Evolutionary conservation across 1,139 yeast species (phyloP).

Genomic region (Wickerhamomyces sp.): DNA sequence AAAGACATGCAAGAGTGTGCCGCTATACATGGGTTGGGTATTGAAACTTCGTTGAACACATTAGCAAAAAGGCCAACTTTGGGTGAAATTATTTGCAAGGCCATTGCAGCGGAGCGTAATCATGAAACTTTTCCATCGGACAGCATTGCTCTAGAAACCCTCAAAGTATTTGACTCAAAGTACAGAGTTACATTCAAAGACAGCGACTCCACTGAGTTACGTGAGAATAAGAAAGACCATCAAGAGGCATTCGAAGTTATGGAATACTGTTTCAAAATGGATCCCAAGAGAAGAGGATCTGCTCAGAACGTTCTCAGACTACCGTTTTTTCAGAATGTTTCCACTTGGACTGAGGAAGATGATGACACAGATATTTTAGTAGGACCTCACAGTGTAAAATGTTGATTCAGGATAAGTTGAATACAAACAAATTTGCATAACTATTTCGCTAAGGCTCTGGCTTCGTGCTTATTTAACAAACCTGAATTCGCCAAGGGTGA

Average conservation of each 20-base stretch:
- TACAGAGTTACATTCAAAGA: conserved; percentile 1
- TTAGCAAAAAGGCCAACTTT: conserved; percentile 20
- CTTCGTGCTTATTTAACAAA: too few species aligned
- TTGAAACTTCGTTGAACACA: conserved; percentile 50
- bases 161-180: conserved; percentile 11
- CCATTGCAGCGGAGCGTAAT: conserved; percentile 27
- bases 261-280: conserved; percentile 63
- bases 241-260: conserved; percentile 20
- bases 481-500: too few species aligned
- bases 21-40: conserved; percentile 79
- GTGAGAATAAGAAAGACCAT: conserved; percentile 12
- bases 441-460: too few species aligned
- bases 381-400: too few species aligned
- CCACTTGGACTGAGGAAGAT: conserved; percentile 11
- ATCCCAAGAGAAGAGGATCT: conserved; percentile 70
- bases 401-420: too few species aligned
- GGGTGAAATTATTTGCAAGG: conserved; percentile 14
- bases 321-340: conserved; percentile 18
- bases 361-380: too few species aligned
- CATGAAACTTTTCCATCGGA: conserved; percentile 32
- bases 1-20: conserved; percentile 75
- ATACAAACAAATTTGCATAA: too few species aligned
- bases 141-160: conserved; percentile 33
- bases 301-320: conserved; percentile 66
- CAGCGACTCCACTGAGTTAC: conserved; percentile 4